These are phyloP conservation scores for Aspergillus vadensis DNA, from an alignment of 2,329 filamentous ascomycete genomes.

Conservation along the genomic window DNA sequence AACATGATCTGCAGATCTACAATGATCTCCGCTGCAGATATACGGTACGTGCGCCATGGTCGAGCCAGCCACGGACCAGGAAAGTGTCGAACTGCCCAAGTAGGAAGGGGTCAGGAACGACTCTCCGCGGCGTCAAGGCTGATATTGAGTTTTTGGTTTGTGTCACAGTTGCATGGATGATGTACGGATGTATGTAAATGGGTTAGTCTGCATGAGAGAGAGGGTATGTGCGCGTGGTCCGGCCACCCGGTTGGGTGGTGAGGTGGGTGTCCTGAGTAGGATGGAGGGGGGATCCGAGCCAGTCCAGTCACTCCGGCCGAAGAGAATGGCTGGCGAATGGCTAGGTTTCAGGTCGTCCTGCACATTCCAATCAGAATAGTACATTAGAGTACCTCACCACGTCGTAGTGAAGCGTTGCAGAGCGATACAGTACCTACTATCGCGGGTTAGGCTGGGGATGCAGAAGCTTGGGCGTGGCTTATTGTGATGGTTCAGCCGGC, in stretches of 20 bases:
- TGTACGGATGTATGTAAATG: background rate
- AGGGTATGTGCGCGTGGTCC: slow-evolving; percentile 1
- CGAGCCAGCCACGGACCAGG: background rate
- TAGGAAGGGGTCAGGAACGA: background rate
- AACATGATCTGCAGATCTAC: slow-evolving; percentile 20
- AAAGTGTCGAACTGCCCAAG: background rate
- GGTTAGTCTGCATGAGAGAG: background rate
- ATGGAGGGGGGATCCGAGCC: background rate
- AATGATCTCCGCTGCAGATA: slow-evolving; percentile 20
- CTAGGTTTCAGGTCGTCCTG: slow-evolving; percentile 5
- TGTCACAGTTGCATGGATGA: slow-evolving; percentile 5
- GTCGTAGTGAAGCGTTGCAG: background rate
- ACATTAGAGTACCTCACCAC: background rate
- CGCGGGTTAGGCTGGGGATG: background rate
- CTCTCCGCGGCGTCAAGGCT: background rate
- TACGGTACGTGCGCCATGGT: slow-evolving; percentile 11
- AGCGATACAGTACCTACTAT: background rate
- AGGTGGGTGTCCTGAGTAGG: background rate
- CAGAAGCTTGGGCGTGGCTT: background rate
- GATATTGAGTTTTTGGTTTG: background rate
- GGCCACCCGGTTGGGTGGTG: background rate
- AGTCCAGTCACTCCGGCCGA: too few relatives aligned
- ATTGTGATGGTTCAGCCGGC: background rate
- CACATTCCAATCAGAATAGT: slow-evolving; percentile 7
- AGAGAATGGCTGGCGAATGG: background rate